These are phyloP conservation scores for Aegilops longissima DNA, from an alignment of 176 grass and related monocot species.

Conservation along the genomic window DNA sequence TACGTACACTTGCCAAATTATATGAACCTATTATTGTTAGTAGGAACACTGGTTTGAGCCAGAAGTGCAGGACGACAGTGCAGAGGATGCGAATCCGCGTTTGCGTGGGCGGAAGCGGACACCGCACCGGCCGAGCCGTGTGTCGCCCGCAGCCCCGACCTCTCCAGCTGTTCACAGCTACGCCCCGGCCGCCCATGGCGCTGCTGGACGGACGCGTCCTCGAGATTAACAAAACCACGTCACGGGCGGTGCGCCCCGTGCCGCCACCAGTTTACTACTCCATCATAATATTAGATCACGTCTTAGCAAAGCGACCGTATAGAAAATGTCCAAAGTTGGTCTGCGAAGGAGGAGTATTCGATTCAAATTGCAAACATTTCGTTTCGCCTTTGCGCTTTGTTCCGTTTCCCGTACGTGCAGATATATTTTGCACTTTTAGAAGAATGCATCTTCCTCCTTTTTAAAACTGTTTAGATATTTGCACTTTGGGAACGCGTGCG, in stretches of 20 bases:
- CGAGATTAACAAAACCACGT: neutral
- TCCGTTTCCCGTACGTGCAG: no score
- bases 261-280: neutral
- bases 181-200: neutral
- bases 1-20: neutral
- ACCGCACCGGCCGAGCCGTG: neutral
- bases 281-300: neutral
- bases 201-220: conserved; percentile 1
- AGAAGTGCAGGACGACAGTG: neutral
- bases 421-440: neutral
- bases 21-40: neutral
- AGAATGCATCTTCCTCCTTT: neutral
- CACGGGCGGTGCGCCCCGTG: neutral
- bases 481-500: neutral
- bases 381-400: neutral
- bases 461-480: neutral
- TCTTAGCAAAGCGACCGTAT: no score
- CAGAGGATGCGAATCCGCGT: neutral
- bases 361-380: neutral
- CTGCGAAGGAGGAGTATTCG: neutral
- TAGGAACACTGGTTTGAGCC: neutral
- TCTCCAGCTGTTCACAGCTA: conserved; percentile 1
- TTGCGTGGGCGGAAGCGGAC: neutral
- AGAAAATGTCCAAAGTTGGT: no score
- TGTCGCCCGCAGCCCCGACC: neutral